Base-by-base conservation (phyloP, 2,329 filamentous ascomycete species). In the Raffaelea ambrosiae region DNA sequence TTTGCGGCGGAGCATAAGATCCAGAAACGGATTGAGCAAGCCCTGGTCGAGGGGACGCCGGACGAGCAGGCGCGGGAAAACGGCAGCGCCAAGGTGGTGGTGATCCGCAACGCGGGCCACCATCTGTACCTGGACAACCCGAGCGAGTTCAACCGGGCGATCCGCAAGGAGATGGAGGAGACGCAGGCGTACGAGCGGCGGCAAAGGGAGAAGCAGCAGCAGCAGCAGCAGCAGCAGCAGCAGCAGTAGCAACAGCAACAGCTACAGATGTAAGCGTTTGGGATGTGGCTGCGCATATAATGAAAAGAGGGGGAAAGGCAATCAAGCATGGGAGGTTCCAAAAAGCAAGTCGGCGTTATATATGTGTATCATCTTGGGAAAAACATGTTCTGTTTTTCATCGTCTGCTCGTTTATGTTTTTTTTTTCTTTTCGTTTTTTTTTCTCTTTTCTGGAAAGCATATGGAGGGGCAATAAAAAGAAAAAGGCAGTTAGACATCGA, bases 1-100 rank as follows among this genome's bases (percentile, higher is more conserved):
- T 79, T 83, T 42, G 88, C 86, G 0, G 83, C 90, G 0, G 79
- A 86, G 59, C 79, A 90, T 65, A 89, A 85, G 63, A 76, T 97
- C 13, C 83, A 87, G 51, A 73, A 83, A 49, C 81, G 84, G 53
- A 78, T 77, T 54, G 66, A 68, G 22, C 76, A 77, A 44, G 71
- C 76, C 0, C 67, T 95, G 3, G 66, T 73, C 13, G 65, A 74
- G 20, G 85, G 77, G 20, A 83, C 76, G 0, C 70, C 74, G 1
- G 84, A 88, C 49, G 86, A 94, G 64, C 79, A 74, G 63, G 67
- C 71, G 50, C 69, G 67, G 3, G 91, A 96, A 60, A 86, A 87
- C 48, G 90, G 91, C 4, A 81, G 80, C 39, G 86, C 85, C 9
- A 93, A 86, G 66, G 90, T 97, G 0, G 65, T 91, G 5, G 73